Evolutionary conservation across 495 filamentous ascomycete genomes (phyloP), one percentile per base, ranked within the genome.

Genomic region (Gamarada debralockiae): DNA sequence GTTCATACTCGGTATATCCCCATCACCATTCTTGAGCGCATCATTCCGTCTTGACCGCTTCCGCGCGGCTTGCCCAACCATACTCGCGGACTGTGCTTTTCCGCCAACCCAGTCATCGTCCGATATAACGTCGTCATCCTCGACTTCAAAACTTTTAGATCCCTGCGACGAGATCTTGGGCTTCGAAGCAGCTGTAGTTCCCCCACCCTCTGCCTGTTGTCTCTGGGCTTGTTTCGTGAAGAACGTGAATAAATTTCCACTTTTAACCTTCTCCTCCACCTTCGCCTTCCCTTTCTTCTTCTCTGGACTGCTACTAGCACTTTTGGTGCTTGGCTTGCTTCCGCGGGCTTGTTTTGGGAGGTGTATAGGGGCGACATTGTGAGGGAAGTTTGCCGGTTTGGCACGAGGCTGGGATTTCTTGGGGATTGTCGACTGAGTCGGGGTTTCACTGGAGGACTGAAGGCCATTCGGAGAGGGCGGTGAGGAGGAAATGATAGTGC

Each of bases 161-260:
- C 27, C 31, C 21, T 52, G 40, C 9, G 34, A 22, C 15, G 44
- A 31, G 4, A 39, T 24, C 20, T 45, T 56, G 7, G 48, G 39
- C 12, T 23, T 57, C 13, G 31, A 9, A 31, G 25, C 36, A 29
- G 25, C 15, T 46, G 52, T 49, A 36, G 50, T 64, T 3, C 58
- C 49, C 15, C 53, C 54, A 24, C 53, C 57, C 15, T 42, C 52
- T 18, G 45, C 56, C 25, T 59, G 41, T 46, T 63, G 60, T 21
- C 67, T 65, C 53, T 78, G 70, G 3, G 73, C 71, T 55, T 80
- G 77, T 50, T 65, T 76, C 21, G 75, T 77, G 51, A 81, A 81
- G 50, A 81, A 65, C 25, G 74, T 66, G 48, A 70, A 51, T 9
- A 81, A 67, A 59, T 81, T 71, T 1, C 67, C 73, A 7, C 68